Base-by-base conservation (phyloP, 2,329 filamentous ascomycete genomes). In the Penicillium frequentans region DNA sequence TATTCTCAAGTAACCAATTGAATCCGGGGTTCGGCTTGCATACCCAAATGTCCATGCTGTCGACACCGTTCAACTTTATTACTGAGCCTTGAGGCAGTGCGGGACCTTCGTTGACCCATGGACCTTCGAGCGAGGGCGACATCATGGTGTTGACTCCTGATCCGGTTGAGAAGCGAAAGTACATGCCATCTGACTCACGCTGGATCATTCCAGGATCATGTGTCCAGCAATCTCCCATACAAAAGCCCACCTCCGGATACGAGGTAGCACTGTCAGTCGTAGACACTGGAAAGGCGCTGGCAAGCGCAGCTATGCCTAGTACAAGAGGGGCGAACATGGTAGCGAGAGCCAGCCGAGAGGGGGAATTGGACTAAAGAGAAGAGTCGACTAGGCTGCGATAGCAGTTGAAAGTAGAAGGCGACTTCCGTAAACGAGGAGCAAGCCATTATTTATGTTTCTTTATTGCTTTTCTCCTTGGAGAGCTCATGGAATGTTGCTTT, bases 121-220 rank as follows among this genome's bases (percentile, higher is more conserved):
- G 80, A 1, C 82, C 82, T 21, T 70, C 73, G 39, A 84, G 69
- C 1, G 71, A 64, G 0, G 75, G 68, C 0, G 81, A 78, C 5
- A 74, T 79, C 63, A 80, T 75, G 31, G 81, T 77, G 11, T 76
- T 71, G 27, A 84, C 77, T 54, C 79, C 77, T 14, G 73, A 75
- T 14, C 79, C 79, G 0, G 82, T 84, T 0, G 79, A 79, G 64
- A 83, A 84, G 39, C 81, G 79, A 70, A 77, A 84, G 68, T 83
- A 84, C 1, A 70, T 80, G 24, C 81, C 81, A 65, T 84, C 81
- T 3, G 73, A 72, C 33, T 70, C 65, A 53, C 80, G 79, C 29
- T 75, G 75, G 60, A 82, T 79, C 52, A 84, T 67, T 3, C 77
- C 71, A 1, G 81, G 81, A 59, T 84, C 82, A 60, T 84, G 81